Evolutionary conservation across 169 alveolate genomes (phyloP).

Genomic region (Cyclospora cayetanensis): DNA sequence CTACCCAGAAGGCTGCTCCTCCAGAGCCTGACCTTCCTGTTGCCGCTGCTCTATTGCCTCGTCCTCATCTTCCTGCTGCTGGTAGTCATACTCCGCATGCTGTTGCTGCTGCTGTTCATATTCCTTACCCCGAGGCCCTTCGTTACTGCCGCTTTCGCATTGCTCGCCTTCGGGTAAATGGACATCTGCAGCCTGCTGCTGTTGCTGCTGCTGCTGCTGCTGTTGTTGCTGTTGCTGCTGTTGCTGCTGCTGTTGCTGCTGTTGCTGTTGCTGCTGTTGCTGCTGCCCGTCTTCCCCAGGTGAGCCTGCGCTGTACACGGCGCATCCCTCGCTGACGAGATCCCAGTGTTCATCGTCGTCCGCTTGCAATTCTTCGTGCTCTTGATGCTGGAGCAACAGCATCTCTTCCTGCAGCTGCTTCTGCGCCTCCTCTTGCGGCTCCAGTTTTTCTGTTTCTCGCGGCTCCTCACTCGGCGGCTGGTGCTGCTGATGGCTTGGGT

Average conservation of each 20-base stretch:
- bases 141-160: too few species aligned
- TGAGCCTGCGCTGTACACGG: too few species aligned
- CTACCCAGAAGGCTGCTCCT: too few species aligned
- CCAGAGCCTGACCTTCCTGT: too few species aligned
- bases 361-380: neutral
- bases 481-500: neutral
- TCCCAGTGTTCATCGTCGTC: neutral
- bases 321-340: too few species aligned
- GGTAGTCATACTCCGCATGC: neutral
- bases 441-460: neutral
- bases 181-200: too few species aligned
- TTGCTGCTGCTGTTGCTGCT: neutral
- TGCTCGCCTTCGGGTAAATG: too few species aligned
- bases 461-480: neutral
- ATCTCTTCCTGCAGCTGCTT: neutral
- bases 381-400: neutral
- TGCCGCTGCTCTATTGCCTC: too few species aligned
- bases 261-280: neutral
- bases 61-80: too few species aligned
- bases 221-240: conserved; percentile 18
- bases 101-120: neutral
- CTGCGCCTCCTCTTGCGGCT: neutral
- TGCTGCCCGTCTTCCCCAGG: neutral
- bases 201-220: neutral
- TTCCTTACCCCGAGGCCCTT: too few species aligned